phyloP scores from a whole-genome alignment of 805 yeast genomes.

The Candida alai region DNA sequence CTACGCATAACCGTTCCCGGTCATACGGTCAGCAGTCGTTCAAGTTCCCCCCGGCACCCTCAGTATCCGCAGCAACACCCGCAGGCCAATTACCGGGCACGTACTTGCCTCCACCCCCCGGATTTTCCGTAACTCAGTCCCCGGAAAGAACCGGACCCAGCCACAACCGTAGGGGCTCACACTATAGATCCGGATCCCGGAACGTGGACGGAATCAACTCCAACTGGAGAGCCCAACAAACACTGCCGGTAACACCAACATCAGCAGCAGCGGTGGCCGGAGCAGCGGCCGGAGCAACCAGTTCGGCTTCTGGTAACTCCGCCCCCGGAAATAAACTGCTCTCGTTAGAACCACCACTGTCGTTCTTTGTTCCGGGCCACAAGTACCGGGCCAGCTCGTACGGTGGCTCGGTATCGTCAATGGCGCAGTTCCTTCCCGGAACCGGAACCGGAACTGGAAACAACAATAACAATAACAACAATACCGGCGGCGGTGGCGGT shows the following conservation, averaged over 20 bases:
- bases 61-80: slow-evolving; percentile 4
- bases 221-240: slow-evolving; percentile 65
- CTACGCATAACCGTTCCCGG: slow-evolving; percentile 32
- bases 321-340: no score
- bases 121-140: slow-evolving; percentile 37
- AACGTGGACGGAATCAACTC: slow-evolving; percentile 45
- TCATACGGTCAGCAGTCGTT: slow-evolving; percentile 43
- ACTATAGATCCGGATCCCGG: slow-evolving; percentile 36
- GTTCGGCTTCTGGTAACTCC: slow-evolving; percentile 1
- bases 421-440: slow-evolving; percentile 35
- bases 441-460: slow-evolving; percentile 8
- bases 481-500: slow-evolving; percentile 27
- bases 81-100: no score
- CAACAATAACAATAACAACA: slow-evolving; percentile 17
- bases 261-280: slow-evolving; percentile 8
- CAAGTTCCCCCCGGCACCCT: slow-evolving; percentile 60
- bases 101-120: slow-evolving; percentile 54
- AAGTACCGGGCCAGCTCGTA: slow-evolving; percentile 66
- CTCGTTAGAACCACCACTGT: slow-evolving; percentile 34
- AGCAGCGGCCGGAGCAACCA: no score
- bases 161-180: slow-evolving; percentile 39
- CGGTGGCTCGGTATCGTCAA: slow-evolving; percentile 55
- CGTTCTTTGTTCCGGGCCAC: slow-evolving; percentile 70
- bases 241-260: slow-evolving; percentile 10
- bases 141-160: slow-evolving; percentile 29